phyloP scores from a whole-genome alignment of 495 filamentous ascomycete species.

The Aspergillus campestris region DNA sequence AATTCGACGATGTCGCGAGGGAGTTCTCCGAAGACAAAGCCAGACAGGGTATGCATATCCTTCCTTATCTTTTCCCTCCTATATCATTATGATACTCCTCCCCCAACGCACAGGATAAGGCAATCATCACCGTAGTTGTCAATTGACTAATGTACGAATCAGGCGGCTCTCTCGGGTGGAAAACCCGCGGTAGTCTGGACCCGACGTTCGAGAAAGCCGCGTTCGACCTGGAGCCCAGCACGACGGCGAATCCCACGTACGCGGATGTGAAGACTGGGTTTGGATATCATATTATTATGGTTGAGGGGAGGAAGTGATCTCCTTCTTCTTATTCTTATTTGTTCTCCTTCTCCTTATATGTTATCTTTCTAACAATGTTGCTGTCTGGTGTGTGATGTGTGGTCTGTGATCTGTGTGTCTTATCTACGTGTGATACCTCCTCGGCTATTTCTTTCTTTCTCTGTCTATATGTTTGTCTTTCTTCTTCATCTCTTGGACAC shows the following conservation, averaged over 20 bases:
- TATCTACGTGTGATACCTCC: too few species aligned
- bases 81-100: neutral
- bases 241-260: slow-evolving; percentile 65
- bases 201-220: slow-evolving; percentile 74
- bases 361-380: neutral
- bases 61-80: neutral
- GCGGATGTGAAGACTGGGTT: slow-evolving; percentile 74
- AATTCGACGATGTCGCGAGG: slow-evolving; percentile 83
- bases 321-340: slow-evolving; percentile 3
- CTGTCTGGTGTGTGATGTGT: neutral
- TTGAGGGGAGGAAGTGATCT: slow-evolving; percentile 66
- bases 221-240: slow-evolving; percentile 68
- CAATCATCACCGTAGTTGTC: too few species aligned
- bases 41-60: slow-evolving; percentile 50
- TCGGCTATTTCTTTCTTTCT: neutral
- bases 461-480: neutral
- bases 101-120: too few species aligned
- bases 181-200: slow-evolving; percentile 64
- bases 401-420: too few species aligned
- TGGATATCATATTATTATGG: slow-evolving; percentile 95
- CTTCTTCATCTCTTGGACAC: neutral
- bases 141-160: neutral
- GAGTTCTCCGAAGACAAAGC: slow-evolving; percentile 90
- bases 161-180: slow-evolving; percentile 83
- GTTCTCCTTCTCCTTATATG: neutral